phyloP scores from a whole-genome alignment of 2,329 filamentous ascomycete genomes.

The Ophiostoma ulmi region DNA sequence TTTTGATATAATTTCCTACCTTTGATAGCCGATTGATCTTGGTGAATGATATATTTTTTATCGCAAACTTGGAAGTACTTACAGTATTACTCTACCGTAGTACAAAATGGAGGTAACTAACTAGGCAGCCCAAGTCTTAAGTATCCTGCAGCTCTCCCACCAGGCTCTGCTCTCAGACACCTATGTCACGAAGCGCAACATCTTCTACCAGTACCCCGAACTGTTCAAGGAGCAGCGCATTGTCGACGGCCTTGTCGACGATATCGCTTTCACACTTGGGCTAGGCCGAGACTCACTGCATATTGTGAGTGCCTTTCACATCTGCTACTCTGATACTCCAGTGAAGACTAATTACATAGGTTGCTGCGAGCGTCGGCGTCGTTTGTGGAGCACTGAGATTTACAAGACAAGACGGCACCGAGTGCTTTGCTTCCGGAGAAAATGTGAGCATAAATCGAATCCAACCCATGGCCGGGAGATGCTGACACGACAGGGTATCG shows the following conservation, averaged over 20 bases:
- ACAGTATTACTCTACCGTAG: too few relatives aligned
- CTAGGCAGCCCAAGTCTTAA: conserved; percentile 49
- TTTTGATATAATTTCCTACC: background rate
- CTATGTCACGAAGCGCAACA: conserved; percentile 63
- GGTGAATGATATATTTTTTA: background rate
- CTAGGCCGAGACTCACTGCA: conserved; percentile 61
- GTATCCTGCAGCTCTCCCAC: conserved; percentile 56
- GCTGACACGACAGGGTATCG: conserved; percentile 46
- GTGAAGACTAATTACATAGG: conserved; percentile 39
- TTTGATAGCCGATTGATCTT: background rate
- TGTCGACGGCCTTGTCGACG: conserved; percentile 69
- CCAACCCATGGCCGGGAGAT: too few relatives aligned
- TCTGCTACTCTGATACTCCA: background rate
- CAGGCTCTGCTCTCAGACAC: conserved; percentile 52
- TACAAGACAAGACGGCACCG: conserved; percentile 32
- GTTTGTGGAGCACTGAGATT: conserved; percentile 54
- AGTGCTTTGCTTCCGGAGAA: conserved; percentile 17
- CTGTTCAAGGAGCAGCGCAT: conserved; percentile 64
- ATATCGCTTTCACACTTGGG: conserved; percentile 64
- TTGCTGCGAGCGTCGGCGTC: conserved; percentile 68
- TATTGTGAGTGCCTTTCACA: conserved; percentile 47
- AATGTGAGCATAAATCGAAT: conserved; percentile 12
- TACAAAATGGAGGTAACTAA: background rate
- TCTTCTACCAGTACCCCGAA: conserved; percentile 71
- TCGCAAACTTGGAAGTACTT: background rate